Evolutionary conservation across 2,329 filamentous ascomycete genomes (phyloP), one percentile per base, ranked within the genome.

Genomic region (Fusarium nelsonii): DNA sequence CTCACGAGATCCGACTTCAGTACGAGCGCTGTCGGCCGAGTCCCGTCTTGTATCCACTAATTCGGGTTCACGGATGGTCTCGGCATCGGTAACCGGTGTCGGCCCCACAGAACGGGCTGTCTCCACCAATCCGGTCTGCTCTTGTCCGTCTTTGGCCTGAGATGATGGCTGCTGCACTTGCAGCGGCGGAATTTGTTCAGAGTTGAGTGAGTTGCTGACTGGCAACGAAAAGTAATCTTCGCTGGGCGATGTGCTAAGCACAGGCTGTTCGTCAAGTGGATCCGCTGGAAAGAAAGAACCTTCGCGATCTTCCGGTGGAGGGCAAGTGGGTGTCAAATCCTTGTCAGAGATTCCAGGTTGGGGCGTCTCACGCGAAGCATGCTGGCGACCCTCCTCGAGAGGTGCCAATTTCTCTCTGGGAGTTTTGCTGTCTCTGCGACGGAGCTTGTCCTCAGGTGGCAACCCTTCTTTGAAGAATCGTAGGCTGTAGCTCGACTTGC

Each of bases 401-500:
- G 81, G 70, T 1, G 79, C 72, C 20, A 80, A 74, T 65, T 81
- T 85, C 15, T 87, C 84, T 55, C 81, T 81, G 11, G 73, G 68
- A 0, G 71, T 64, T 45, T 73, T 81, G 33, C 77, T 76, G 12
- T 88, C 88, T 68, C 82, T 85, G 70, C 84, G 85, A 70, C 85
- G 86, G 41, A 78, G 74, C 73, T 85, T 86, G 44, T 90, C 87
- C 54, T 89, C 85, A 4, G 77, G 75, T n/a, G 87, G 87, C 18
- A 90, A 78, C 34, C 87, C 88, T 76, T 91, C 88, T 65, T 88
- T 89, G 81, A 91, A 91, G 72, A 91, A 89, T 3, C 89, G 84
- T 60, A 91, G 79, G 68, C 87, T 90, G 76, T 91, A 88, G 72
- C 88, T 91, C 39, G 89, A 86, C 77, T 91, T 91, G 69, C 89